Evolutionary conservation across 2,329 filamentous ascomycete species (phyloP).

Genomic region (Phoma sp.): DNA sequence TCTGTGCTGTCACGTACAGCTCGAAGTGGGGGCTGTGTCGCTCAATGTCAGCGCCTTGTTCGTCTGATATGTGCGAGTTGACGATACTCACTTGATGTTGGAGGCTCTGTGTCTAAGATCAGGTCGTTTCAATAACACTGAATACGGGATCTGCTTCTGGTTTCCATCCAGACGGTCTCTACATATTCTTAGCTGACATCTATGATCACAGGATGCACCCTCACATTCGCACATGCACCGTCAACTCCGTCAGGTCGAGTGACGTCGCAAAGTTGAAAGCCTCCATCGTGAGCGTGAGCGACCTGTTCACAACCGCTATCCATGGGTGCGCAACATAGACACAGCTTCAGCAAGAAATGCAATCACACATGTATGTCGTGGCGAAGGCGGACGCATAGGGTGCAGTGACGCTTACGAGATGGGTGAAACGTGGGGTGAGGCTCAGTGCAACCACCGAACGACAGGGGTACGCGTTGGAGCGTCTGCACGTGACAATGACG

Average conservation of each 20-base stretch:
- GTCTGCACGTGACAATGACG: conserved; percentile 29
- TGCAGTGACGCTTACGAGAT: background rate
- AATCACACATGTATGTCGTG: background rate
- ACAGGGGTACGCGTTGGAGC: conserved; percentile 30
- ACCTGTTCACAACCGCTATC: conserved; percentile 30
- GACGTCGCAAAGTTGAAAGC: conserved; percentile 95
- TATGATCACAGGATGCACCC: conserved; percentile 23
- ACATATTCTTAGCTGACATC: conserved; percentile 29
- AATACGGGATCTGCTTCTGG: conserved; percentile 75
- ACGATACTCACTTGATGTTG: conserved; percentile 68
- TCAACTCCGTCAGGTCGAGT: conserved; percentile 74
- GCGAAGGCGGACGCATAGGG: too few relatives aligned
- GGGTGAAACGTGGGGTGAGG: conserved; percentile 17
- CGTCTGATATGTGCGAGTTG: conserved; percentile 1
- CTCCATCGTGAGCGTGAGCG: conserved; percentile 68
- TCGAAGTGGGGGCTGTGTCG: conserved; percentile 76
- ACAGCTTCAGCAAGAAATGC: background rate
- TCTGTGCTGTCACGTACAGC: conserved; percentile 88
- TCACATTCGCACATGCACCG: conserved; percentile 69
- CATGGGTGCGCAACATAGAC: conserved; percentile 27
- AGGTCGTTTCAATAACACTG: conserved; percentile 77
- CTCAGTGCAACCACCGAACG: conserved; percentile 4
- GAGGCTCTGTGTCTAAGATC: conserved; percentile 88
- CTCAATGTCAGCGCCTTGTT: conserved; percentile 4
- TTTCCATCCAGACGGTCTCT: conserved; percentile 80